phyloP scores from a whole-genome alignment of 2,329 filamentous ascomycete genomes.

The Periconia sp. region DNA sequence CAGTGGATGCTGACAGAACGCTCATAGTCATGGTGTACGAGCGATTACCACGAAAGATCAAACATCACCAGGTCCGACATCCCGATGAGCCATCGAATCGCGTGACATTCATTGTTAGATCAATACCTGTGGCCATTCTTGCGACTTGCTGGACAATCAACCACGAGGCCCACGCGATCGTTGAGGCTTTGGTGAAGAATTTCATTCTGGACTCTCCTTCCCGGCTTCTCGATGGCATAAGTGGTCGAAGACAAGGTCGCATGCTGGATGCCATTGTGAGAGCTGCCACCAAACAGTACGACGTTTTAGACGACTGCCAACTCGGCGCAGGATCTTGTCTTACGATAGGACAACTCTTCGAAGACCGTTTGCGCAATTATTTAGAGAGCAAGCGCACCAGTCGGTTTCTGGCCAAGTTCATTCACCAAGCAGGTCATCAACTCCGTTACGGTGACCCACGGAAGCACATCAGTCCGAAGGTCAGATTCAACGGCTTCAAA shows the following conservation, averaged over 20 bases:
- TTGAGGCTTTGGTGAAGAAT: background rate
- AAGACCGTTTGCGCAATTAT: slow-evolving; percentile 4
- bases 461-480: background rate
- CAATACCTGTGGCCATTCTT: slow-evolving; percentile 9
- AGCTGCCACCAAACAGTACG: slow-evolving; percentile 6
- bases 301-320: background rate
- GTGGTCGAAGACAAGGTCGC: slow-evolving; percentile 9
- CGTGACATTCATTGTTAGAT: slow-evolving; percentile 8
- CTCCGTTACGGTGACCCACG: background rate
- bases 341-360: slow-evolving; percentile 5
- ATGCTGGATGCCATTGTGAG: slow-evolving; percentile 11
- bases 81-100: slow-evolving; percentile 11
- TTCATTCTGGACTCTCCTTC: slow-evolving; percentile 9
- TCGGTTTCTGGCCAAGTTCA: slow-evolving; percentile 7
- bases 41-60: slow-evolving; percentile 5
- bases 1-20: background rate
- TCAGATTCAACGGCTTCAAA: background rate
- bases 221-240: slow-evolving; percentile 9
- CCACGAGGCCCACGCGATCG: slow-evolving; percentile 3
- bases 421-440: slow-evolving; percentile 11
- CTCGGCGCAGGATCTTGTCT: slow-evolving; percentile 7
- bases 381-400: slow-evolving; percentile 7
- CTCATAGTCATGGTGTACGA: slow-evolving; percentile 7
- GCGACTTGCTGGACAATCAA: slow-evolving; percentile 7
- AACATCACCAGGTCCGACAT: slow-evolving; percentile 8